phyloP scores from a whole-genome alignment of 306 rosid genomes.

The Herpetospermum pedunculosum region DNA sequence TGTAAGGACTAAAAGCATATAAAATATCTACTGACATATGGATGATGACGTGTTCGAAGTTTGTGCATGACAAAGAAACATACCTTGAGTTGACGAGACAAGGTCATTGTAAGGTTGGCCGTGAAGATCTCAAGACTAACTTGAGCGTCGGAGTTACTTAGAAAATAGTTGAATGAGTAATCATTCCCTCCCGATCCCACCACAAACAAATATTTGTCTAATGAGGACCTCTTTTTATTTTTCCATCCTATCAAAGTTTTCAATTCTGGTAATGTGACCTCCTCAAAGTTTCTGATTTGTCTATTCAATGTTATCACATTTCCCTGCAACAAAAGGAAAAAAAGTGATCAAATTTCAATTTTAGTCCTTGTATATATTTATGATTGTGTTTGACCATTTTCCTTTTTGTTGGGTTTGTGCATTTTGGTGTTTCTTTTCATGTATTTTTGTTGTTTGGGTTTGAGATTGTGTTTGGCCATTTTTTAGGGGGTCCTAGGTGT shows the following conservation, averaged over 20 bases:
- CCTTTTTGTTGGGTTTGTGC: background rate
- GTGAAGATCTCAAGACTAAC: constrained; percentile 21
- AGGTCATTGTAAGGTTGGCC: constrained; percentile 19
- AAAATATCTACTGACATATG: no score
- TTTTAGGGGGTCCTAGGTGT: background rate
- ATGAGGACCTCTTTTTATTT: background rate
- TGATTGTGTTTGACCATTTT: background rate
- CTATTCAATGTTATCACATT: constrained; percentile 21
- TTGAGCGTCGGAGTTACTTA: constrained; percentile 9
- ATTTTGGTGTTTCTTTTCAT: background rate
- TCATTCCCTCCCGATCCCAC: constrained; percentile 40
- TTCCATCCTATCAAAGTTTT: background rate
- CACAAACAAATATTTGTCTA: constrained; percentile 29
- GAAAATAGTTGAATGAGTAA: constrained; percentile 32
- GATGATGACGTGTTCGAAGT: no score
- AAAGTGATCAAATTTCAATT: background rate
- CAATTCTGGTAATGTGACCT: constrained; percentile 29
- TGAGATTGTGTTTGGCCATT: background rate
- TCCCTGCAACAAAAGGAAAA: constrained; percentile 13
- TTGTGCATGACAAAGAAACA: background rate
- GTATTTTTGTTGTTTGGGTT: background rate
- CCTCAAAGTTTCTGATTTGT: constrained; percentile 33
- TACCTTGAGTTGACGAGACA: constrained; percentile 25
- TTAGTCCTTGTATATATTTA: background rate
- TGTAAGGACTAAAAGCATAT: no score